phyloP scores from a whole-genome alignment of 805 yeast genomes.

The Dipodascopsis uninucleata region DNA sequence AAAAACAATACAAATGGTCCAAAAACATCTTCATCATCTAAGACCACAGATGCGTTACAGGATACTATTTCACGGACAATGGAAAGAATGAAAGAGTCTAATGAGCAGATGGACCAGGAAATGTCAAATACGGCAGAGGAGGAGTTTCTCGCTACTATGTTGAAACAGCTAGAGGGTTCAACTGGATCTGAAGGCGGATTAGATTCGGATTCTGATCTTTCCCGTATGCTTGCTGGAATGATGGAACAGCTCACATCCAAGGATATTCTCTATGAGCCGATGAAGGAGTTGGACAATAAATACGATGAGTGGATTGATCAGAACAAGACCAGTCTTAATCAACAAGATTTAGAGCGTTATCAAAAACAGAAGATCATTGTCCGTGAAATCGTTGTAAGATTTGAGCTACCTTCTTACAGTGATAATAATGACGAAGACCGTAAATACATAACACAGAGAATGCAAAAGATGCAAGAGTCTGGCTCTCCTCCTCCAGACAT shows the following conservation, averaged over 20 bases:
- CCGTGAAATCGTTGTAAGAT: constrained; percentile 56
- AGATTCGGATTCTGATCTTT: constrained; percentile 54
- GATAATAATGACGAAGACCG: constrained; percentile 47
- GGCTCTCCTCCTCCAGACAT: constrained; percentile 81
- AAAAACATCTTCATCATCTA: neutral
- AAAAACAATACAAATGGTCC: constrained; percentile 27
- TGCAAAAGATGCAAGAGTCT: constrained; percentile 61
- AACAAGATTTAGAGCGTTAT: constrained; percentile 52
- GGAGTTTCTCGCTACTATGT: constrained; percentile 57
- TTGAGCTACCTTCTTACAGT: constrained; percentile 60
- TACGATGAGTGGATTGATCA: constrained; percentile 67
- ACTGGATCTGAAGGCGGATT: constrained; percentile 37
- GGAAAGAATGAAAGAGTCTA: constrained; percentile 72
- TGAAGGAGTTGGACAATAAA: constrained; percentile 71
- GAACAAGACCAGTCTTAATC: constrained; percentile 45
- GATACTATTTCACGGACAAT: constrained; percentile 76
- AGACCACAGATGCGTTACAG: constrained; percentile 45
- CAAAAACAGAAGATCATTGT: constrained; percentile 61
- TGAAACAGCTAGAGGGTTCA: constrained; percentile 52
- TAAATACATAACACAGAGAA: constrained; percentile 51
- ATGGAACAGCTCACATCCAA: constrained; percentile 79
- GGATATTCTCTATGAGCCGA: constrained; percentile 81
- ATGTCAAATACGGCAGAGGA: constrained; percentile 43
- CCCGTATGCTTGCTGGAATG: constrained; percentile 65
- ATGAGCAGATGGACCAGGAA: constrained; percentile 63